Percentiles rank a stretch among this genome's conserved stretches.
Evolutionary conservation across 306 rosid genomes (phyloP).

Genomic region (Vachellia collinsii): DNA sequence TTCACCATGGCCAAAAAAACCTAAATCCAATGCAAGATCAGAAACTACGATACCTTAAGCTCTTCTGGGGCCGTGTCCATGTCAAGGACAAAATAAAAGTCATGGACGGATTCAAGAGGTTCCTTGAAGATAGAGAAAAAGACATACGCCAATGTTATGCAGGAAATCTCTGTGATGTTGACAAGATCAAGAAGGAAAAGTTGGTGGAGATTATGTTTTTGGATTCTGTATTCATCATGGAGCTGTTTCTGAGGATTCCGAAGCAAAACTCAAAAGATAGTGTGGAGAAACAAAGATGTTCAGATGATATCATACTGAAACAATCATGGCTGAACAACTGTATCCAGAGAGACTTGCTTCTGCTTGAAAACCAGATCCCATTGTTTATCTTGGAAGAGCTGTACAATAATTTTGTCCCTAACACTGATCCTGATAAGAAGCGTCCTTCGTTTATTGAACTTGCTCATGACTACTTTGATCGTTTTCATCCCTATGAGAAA

Average conservation of each 20-base stretch:
- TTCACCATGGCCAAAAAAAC: conserved; percentile 35
- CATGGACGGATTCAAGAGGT: too few species aligned
- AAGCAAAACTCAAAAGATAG: too few species aligned
- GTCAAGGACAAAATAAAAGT: too few species aligned
- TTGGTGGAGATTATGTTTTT: conserved; percentile 16
- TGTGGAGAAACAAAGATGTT: not conserved
- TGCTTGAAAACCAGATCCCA: not conserved
- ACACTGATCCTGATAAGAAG: too few species aligned
- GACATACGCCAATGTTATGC: too few species aligned
- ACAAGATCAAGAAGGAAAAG: not conserved
- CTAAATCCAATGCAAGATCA: conserved; percentile 8
- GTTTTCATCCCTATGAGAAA: not conserved
- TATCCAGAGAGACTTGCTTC: not conserved
- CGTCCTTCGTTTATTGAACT: not conserved
- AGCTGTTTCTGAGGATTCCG: not conserved
- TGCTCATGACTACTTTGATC: not conserved
- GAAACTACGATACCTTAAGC: conserved; percentile 36
- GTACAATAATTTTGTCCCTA: not conserved
- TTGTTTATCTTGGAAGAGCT: not conserved
- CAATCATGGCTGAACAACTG: conserved; percentile 42
- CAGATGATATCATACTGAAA: conserved; percentile 26
- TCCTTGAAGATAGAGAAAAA: too few species aligned
- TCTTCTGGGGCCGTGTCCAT: too few species aligned
- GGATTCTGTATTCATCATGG: conserved; percentile 16
- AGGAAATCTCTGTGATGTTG: not conserved